Evolutionary conservation across 2,329 filamentous ascomycete genomes (phyloP).

Genomic region (Immersiporthe knoxdaviesiana): DNA sequence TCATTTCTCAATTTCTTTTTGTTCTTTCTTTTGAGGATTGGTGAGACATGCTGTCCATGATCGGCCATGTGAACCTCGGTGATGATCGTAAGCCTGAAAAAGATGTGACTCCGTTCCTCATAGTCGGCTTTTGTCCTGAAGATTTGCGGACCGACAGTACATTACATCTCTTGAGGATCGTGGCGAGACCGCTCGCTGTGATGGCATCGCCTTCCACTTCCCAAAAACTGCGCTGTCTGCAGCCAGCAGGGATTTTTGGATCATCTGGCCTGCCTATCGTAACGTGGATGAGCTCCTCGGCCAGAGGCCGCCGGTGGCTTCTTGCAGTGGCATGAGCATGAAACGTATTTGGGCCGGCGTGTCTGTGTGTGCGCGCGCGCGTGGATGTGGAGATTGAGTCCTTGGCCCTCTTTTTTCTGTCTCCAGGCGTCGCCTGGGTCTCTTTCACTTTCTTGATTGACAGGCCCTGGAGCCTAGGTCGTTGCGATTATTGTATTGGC

Average conservation of each 20-base stretch:
- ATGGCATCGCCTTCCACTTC: background rate
- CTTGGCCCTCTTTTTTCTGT: background rate
- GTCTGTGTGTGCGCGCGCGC: background rate
- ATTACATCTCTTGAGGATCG: background rate
- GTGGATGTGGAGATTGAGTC: background rate
- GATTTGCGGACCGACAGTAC: background rate
- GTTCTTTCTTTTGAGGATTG: background rate
- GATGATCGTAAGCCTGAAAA: background rate
- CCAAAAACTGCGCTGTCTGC: background rate
- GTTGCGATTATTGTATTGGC: background rate
- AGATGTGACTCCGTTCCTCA: background rate
- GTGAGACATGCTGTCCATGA: background rate
- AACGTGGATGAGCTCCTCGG: background rate
- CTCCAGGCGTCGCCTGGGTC: background rate
- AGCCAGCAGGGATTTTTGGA: constrained; percentile 4
- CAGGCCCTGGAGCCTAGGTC: background rate
- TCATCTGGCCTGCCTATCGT: background rate
- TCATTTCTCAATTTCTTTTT: background rate
- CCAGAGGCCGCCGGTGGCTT: background rate
- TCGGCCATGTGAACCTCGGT: background rate
- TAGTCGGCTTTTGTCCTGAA: background rate
- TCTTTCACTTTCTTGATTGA: background rate
- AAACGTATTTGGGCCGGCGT: background rate
- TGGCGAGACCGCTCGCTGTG: background rate
- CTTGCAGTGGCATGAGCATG: background rate